Evolutionary conservation across 164 flowering plant genomes (phyloP).

Genomic region (Annona cherimola): DNA sequence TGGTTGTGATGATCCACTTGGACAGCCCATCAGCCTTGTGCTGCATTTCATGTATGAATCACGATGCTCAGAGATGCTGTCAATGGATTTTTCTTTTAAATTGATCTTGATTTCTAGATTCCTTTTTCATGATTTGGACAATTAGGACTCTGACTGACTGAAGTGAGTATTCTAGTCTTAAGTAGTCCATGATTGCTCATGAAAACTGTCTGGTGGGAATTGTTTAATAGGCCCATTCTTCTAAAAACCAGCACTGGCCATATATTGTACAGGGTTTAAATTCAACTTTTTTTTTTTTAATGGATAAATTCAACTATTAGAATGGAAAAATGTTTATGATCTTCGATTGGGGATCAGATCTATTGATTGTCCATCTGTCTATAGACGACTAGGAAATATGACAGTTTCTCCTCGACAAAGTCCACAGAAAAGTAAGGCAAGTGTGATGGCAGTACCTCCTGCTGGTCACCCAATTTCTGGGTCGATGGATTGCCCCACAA

Average conservation of each 20-base stretch:
- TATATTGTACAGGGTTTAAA: not conserved
- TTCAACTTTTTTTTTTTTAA: no score
- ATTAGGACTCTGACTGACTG: not conserved
- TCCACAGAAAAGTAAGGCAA: not conserved
- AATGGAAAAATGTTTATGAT: not conserved
- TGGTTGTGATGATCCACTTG: not conserved
- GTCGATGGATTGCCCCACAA: constrained; percentile 41
- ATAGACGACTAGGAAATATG: not conserved
- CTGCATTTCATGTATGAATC: not conserved
- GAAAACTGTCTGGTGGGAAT: not conserved
- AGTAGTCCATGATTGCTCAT: not conserved
- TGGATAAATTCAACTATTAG: not conserved
- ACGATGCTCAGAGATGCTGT: not conserved
- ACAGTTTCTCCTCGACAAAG: not conserved
- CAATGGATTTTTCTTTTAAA: not conserved
- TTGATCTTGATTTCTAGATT: no score
- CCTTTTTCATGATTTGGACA: not conserved
- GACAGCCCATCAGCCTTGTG: not conserved
- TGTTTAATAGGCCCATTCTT: not conserved
- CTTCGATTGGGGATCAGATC: not conserved
- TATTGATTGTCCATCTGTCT: not conserved
- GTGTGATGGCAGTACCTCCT: constrained; percentile 37
- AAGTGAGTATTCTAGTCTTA: not conserved
- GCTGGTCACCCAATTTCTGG: constrained; percentile 22
- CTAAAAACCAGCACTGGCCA: not conserved